Percentiles rank a stretch among this genome's conserved stretches.
Conservation (phyloP, 371 early-diverging fungal species). For the Mortierella sp. region DNA sequence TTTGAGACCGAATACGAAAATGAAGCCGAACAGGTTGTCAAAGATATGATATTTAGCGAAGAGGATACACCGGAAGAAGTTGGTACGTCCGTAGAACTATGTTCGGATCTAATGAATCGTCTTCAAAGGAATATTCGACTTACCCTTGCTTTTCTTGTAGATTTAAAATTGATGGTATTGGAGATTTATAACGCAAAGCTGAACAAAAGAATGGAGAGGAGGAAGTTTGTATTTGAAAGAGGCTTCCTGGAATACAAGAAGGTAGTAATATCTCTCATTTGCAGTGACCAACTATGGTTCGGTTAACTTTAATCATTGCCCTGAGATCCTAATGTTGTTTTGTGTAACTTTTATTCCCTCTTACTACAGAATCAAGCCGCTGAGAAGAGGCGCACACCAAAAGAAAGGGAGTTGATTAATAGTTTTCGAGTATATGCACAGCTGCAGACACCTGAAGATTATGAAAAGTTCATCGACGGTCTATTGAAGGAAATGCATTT, state of each 20-base stretch:
- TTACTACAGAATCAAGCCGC: conserved; percentile 68
- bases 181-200: conserved; percentile 94
- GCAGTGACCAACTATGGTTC: not conserved
- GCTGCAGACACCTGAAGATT: conserved; percentile 87
- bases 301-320: not conserved
- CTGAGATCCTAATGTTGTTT: too few relatives aligned
- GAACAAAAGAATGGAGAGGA: conserved; percentile 86
- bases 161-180: conserved; percentile 91
- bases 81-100: conserved; percentile 52
- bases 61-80: conserved; percentile 90
- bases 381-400: conserved; percentile 87
- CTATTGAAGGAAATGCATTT: conserved; percentile 80
- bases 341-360: not conserved
- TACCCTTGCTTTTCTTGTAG: conserved; percentile 49
- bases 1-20: conserved; percentile 98
- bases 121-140: too few relatives aligned
- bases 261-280: conserved; percentile 35
- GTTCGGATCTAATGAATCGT: too few relatives aligned
- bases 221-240: conserved; percentile 90
- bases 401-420: conserved; percentile 85
- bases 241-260: conserved; percentile 89
- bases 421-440: conserved; percentile 92
- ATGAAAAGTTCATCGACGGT: conserved; percentile 85
- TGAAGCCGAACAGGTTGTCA: conserved; percentile 94
- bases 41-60: conserved; percentile 93